Percentiles rank a stretch among this genome's conserved stretches.
phyloP scores from a whole-genome alignment of 495 filamentous ascomycete genomes.

The Penicillium dipodomyicola region DNA sequence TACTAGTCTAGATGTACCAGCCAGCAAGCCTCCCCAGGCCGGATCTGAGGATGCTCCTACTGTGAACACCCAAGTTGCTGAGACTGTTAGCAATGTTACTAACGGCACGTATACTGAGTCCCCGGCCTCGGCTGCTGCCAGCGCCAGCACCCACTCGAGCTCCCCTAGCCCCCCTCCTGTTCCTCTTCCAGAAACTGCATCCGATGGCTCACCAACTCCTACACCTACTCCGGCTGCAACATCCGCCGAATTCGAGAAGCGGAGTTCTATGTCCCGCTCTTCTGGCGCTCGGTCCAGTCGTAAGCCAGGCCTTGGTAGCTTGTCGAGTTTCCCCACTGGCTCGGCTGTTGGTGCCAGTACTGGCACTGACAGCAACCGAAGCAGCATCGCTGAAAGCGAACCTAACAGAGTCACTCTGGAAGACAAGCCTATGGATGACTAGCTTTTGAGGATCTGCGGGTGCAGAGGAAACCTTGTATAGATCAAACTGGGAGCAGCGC shows the following conservation, averaged over 20 bases:
- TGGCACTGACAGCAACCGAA: conserved; percentile 46
- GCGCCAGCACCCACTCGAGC: conserved; percentile 35
- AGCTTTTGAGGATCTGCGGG: conserved; percentile 5
- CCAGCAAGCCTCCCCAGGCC: conserved; percentile 31
- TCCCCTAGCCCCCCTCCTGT: conserved; percentile 34
- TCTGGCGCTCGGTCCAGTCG: conserved; percentile 28
- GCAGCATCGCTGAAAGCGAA: conserved; percentile 45
- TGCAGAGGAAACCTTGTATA: conserved; percentile 14
- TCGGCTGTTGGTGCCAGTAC: conserved; percentile 25
- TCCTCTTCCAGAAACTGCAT: conserved; percentile 32
- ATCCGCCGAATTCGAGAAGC: conserved; percentile 44
- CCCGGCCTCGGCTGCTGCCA: conserved; percentile 29
- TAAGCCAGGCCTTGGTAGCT: conserved; percentile 44
- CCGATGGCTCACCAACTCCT: conserved; percentile 41
- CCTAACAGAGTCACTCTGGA: conserved; percentile 71
- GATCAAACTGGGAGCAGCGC: conserved; percentile 5
- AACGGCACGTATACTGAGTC: conserved; percentile 42
- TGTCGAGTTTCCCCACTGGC: conserved; percentile 40
- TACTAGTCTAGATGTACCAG: conserved; percentile 64
- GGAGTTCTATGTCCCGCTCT: conserved; percentile 44
- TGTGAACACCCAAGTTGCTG: conserved; percentile 30
- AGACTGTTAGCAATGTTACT: conserved; percentile 34
- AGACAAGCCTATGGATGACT: conserved; percentile 86
- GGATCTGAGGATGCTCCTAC: conserved; percentile 27
- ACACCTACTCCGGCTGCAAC: conserved; percentile 37